Base-by-base conservation (phyloP, 2,329 filamentous ascomycete genomes). In the Lithohypha guttulata region DNA sequence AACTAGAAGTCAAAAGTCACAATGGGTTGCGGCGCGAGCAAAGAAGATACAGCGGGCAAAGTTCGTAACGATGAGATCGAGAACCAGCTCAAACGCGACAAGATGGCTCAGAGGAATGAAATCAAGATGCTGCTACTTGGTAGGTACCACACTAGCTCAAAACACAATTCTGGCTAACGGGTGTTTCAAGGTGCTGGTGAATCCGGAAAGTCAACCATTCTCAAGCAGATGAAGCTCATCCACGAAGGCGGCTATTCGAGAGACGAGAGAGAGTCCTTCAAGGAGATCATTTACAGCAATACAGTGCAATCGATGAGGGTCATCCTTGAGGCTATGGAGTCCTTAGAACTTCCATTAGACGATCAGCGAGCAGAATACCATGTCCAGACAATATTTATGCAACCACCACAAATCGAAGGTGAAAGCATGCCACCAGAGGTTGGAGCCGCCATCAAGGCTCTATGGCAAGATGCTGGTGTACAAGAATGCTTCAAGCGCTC, bases 11-110 rank as follows among this genome's bases (percentile, higher is more conserved):
- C n/a, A n/a, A n/a, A n/a, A n/a, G n/a, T 62, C 81, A 86, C 72
- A 58, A 98, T 98, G 91, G 91, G 91, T 79, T 98, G 91, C 66
- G 89, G 89, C 69, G 93, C 95, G 85, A 96, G 89, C 65, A 94
- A 91, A 61, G 91, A 96, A 73, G 91, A 96, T 71, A 95, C 95
- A 81, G 91, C 96, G 86, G 89, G 91, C 70, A 96, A 95, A 84
- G 84, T 86, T 73, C 81, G 91, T 56, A 96, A 98, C 64, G 91
- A 98, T 75, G 89, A 96, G 78, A 98, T 98, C 60, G 91, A 98
- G 70, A 96, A 95, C 65, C 89, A 96, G 73, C 73, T 96, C 61
- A 96, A 95, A 77, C 77, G 85, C 64, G 91, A 98, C 62, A 93
- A 93, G 69, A 84, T 96, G 84, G 82, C 93, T 73, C 87, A 95